Evolutionary conservation across 495 filamentous ascomycete species (phyloP).

Genomic region (Daldinia childiae): DNA sequence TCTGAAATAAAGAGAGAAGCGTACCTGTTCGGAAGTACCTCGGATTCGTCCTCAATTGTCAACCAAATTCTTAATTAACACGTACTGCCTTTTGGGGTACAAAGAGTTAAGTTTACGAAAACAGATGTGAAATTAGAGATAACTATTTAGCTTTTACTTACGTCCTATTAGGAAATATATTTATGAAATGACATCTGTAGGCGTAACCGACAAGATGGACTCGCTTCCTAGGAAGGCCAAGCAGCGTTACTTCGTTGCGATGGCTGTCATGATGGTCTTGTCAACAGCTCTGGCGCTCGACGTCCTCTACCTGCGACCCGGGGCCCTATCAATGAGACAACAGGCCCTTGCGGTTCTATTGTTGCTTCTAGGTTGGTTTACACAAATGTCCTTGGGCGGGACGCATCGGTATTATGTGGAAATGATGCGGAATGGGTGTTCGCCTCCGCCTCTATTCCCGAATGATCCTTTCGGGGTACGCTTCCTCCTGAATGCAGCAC

Average conservation of each 20-base stretch:
- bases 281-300: slow-evolving; percentile 4
- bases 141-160: not conserved
- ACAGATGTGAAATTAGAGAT: slow-evolving; percentile 1
- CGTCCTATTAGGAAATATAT: not conserved
- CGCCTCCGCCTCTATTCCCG: slow-evolving; percentile 44
- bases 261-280: not conserved
- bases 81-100: too few relatives aligned
- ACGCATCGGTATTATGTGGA: slow-evolving; percentile 24
- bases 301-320: slow-evolving; percentile 16
- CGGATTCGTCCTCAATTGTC: too few relatives aligned
- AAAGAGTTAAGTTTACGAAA: too few relatives aligned
- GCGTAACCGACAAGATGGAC: not conserved
- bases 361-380: not conserved
- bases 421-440: slow-evolving; percentile 37
- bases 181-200: not conserved
- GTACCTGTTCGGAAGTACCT: too few relatives aligned
- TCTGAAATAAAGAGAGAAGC: too few relatives aligned
- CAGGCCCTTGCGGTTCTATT: slow-evolving; percentile 12
- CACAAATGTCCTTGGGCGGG: slow-evolving; percentile 24
- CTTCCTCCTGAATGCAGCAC: slow-evolving; percentile 43
- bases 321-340: not conserved
- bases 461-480: slow-evolving; percentile 56
- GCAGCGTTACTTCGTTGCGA: slow-evolving; percentile 25
- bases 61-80: too few relatives aligned
- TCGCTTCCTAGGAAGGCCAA: slow-evolving; percentile 24